Evolutionary conservation across 345 rosid genomes (phyloP), one percentile per base, ranked within the genome.

Genomic region (Populus deltoides): DNA sequence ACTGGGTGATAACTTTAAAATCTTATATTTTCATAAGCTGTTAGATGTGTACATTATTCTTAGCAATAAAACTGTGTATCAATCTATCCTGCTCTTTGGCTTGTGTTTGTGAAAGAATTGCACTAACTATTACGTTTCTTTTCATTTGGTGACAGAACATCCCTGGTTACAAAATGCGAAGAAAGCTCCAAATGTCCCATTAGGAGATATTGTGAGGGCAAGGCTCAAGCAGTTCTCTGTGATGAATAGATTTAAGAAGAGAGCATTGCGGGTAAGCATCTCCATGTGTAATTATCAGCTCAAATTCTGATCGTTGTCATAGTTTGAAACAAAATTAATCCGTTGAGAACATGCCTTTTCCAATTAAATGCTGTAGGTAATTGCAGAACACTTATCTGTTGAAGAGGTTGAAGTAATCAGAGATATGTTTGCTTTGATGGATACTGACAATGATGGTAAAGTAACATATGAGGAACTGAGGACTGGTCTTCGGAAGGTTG

Each of bases 211-310:
- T 24, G 98, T 96, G 73, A 92, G 98, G 87, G 76, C 99, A 53
- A 89, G 99, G 81, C 91, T 96, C 70, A 96, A 86, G 85, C 99
- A 96, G 84, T 96, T 96, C 80, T 93, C 98, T 29, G 77, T 93
- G 83, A 96, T 96, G 99, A 96, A 93, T 80, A 93, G 96, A 81
- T 92, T 96, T 78, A 96, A 96, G 83, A 96, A 93, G 94, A 96
- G 79, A 77, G 99, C 97, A 71, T 86, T 93, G 78, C 83, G 97
- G 76, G 98, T 93, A 90, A 86, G 90, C 51, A 62, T 83, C 59
- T 70, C 6, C 62, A 25, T 75, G 49, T 78, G 51, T 53, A 35
- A 65, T 66, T 47, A 22, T 66, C 49, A 22, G 61, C 70, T 82
- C 51, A 61, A 59, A 33, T 71, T 45, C 57, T 43, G 36, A 71